Evolutionary conservation across 2,329 filamentous ascomycete species (phyloP).

Genomic region (Dactylellina haptotyla): DNA sequence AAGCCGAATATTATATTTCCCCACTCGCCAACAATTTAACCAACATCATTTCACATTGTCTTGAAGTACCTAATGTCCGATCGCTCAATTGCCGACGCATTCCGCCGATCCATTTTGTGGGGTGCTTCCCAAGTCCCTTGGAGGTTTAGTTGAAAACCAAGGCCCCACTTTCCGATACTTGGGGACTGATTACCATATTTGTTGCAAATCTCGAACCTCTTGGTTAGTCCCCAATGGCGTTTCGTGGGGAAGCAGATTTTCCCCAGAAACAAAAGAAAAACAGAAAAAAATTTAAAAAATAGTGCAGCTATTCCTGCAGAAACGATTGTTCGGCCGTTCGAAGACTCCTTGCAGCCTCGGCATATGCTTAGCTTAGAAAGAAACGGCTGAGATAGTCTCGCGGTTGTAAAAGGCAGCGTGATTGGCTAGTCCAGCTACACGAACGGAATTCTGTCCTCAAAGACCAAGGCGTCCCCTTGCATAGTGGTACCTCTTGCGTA

Average conservation of each 20-base stretch:
- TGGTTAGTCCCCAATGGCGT: conserved; percentile 10
- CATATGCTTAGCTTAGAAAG: no score
- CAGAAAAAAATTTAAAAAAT: neutral
- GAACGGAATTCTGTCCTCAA: neutral
- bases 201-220: neutral
- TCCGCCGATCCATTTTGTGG: conserved; percentile 41
- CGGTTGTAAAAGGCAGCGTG: neutral
- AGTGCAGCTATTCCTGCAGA: conserved; percentile 8
- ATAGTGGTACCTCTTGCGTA: conserved; percentile 12
- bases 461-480: conserved; percentile 21
- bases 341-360: neutral
- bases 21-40: neutral
- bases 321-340: conserved; percentile 3
- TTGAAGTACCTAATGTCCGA: conserved; percentile 31
- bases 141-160: neutral
- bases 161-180: conserved; percentile 48
- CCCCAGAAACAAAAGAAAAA: conserved; percentile 7
- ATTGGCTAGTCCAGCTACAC: neutral
- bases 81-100: conserved; percentile 52
- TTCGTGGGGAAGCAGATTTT: conserved; percentile 34
- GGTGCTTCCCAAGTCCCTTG: conserved; percentile 11
- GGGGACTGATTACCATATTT: conserved; percentile 43
- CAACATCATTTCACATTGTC: neutral
- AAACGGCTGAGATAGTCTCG: no score
- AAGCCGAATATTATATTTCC: neutral